Evolutionary conservation across 768 basidiomycete species (phyloP), one percentile per base, ranked within the genome.

Genomic region (Obba rivulosa): DNA sequence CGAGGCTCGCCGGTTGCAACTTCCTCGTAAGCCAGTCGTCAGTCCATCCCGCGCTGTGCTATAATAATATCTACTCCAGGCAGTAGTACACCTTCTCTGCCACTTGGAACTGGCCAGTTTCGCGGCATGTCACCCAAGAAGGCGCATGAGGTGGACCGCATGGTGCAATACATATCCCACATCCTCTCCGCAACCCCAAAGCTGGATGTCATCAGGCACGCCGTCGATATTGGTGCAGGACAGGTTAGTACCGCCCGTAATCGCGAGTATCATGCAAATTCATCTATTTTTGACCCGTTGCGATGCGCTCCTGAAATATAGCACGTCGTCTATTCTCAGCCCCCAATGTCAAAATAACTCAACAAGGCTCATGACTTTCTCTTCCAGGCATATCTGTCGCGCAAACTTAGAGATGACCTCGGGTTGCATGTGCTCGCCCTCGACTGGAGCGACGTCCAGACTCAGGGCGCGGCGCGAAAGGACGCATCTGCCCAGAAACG

Each of bases 41-140:
- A 9, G 31, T 43, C 49, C 4, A 23, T n/a, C 35, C 47, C 25
- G 34, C 14, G 18, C 36, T 34, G 41, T 34, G 20, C n/a, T 21
- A 18, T 45, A 20, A 40, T 16, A 22, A 21, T 34, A 5, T 28
- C 28, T 21, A 53, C 34, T 20, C 46, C 17, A 13, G 34, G 3
- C n/a, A 25, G 48, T 31, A 40, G 50, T 8, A 35, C 48, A 16
- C 20, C 21, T 3, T 40, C 42, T 2, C 31, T 5, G n/a, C 21
- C 18, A 11, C 16, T 13, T 23, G 8, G 34, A 22, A 24, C 37
- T 22, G 18, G 37, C 34, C 42, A 10, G 17, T 43, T 20, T 38
- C 59, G 62, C 39, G 82, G 85, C 14, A 82, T 86, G 77, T 85
- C 84, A 3, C 85, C 85, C 4, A 89, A 89, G 62, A 89, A 89